Base-by-base conservation (phyloP, 306 rosid genomes). In the Acacia acuminata region DNA sequence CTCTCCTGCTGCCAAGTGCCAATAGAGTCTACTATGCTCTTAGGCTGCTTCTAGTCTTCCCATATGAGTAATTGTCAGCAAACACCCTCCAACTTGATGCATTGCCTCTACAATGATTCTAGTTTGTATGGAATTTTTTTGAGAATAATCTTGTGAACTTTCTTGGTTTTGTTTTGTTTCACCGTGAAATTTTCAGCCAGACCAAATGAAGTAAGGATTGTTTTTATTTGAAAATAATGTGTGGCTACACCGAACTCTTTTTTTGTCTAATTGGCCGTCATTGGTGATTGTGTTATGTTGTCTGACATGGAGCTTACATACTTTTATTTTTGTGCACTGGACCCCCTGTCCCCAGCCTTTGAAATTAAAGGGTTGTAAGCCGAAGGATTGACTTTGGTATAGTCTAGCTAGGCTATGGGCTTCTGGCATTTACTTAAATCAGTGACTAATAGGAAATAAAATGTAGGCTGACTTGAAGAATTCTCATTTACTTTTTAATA, bases 381-480 rank as follows among this genome's bases (percentile, higher is more conserved):
- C 51, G 42, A 66, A 71, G 64, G 60, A 10, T 64, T 81, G 72
- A 38, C 75, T 51, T 55, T 81, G 73, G 32, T 25, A 44, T 55
- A 65, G 43, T 58, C 44, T 76, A 47, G 55, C 48, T 71, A 40
- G 48, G 25, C 53, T 42, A 25, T 38, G 77, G 77, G 44, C 38
- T 53, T 73, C 25, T 67, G 69, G 73, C 64, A 27, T 73, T 24
- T 24, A 67, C 34, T 77, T 44, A 56, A 30, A 58, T 70, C 58
- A 43, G 76, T 56, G 36, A 11, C 10, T 8, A 19, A 66, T 71
- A 30, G 81, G 71, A 60, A 78, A 58, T 73, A 58, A 68, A 77
- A 58, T 66, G 36, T 22, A 78, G 78, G 36, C 19, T 44, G 56
- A 71, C 58, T 43, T 22, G 12, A 25, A 71, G 22, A 71, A 71